Conservation (phyloP, 1,284 basidiomycete genomes). For the Retiboletus flavoniger region DNA sequence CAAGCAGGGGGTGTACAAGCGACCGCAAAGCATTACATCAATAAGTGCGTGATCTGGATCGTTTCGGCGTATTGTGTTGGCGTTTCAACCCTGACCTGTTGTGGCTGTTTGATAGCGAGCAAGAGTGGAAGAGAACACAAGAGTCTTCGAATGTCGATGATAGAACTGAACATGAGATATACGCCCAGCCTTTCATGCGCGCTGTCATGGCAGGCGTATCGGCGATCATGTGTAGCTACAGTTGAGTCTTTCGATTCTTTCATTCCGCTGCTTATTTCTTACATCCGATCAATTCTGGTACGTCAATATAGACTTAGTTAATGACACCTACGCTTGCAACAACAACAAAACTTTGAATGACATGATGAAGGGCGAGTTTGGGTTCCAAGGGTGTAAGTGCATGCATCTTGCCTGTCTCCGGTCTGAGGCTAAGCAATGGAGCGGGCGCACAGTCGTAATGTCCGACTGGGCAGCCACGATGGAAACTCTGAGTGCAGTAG, state of each 20-base stretch:
- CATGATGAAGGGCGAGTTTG: constrained; percentile 53
- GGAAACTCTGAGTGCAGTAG: constrained; percentile 34
- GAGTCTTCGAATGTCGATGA: constrained; percentile 58
- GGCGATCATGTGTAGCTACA: constrained; percentile 71
- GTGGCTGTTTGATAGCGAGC: constrained; percentile 35
- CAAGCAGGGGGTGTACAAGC: constrained; percentile 62
- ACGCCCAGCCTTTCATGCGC: constrained; percentile 51
- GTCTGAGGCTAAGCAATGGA: neutral
- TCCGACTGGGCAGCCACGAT: constrained; percentile 43
- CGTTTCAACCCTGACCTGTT: constrained; percentile 19
- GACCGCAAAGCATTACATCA: constrained; percentile 62
- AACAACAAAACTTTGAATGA: constrained; percentile 51
- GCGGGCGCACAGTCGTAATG: constrained; percentile 5
- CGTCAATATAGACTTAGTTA: constrained; percentile 28
- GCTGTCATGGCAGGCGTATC: constrained; percentile 52
- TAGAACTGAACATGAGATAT: constrained; percentile 56
- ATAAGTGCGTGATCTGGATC: constrained; percentile 37
- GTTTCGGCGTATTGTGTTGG: neutral
- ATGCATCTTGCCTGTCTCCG: neutral
- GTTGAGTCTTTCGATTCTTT: constrained; percentile 34
- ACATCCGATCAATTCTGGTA: neutral
- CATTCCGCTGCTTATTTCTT: neutral
- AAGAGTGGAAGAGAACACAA: constrained; percentile 37
- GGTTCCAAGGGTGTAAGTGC: constrained; percentile 46
- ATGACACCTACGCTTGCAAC: constrained; percentile 49